Evolutionary conservation across 2,329 filamentous ascomycete genomes (phyloP).

Genomic region (Nemania abortiva): DNA sequence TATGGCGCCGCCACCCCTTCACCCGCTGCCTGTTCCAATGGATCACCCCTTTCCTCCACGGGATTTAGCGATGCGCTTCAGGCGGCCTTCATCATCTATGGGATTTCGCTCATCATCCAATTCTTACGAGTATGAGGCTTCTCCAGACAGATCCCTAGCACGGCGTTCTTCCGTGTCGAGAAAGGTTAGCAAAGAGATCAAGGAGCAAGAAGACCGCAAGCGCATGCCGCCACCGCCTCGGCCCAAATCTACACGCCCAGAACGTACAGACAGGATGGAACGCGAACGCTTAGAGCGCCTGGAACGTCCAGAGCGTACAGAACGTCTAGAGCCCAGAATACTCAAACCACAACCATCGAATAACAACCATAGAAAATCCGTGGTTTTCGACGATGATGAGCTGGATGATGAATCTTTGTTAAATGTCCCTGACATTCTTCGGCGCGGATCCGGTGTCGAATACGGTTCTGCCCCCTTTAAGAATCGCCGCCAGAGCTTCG

Average conservation of each 20-base stretch:
- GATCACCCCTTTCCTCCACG: conserved; percentile 39
- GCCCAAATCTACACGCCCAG: conserved; percentile 53
- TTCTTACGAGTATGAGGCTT: conserved; percentile 57
- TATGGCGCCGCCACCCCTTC: conserved; percentile 38
- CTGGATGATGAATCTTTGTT: conserved; percentile 43
- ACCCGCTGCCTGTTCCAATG: conserved; percentile 39
- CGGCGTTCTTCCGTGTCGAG: conserved; percentile 59
- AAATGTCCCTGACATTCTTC: conserved; percentile 27
- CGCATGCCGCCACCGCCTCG: conserved; percentile 66
- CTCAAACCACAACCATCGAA: conserved; percentile 49
- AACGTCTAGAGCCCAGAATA: conserved; percentile 40
- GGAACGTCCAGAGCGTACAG: conserved; percentile 23
- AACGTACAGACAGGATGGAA: conserved; percentile 22
- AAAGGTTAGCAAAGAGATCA: conserved; percentile 54
- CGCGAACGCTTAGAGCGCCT: conserved; percentile 18
- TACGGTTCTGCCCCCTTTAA: conserved; percentile 47
- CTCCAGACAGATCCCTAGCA: conserved; percentile 52
- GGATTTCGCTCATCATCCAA: conserved; percentile 56
- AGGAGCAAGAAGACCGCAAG: conserved; percentile 60
- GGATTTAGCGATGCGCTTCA: conserved; percentile 48
- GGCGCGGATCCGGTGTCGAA: conserved; percentile 47
- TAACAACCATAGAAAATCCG: conserved; percentile 44
- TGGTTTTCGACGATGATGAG: conserved; percentile 48
- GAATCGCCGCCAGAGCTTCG: conserved; percentile 44
- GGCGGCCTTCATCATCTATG: conserved; percentile 57